phyloP scores from a whole-genome alignment of 2,329 filamentous ascomycete species.

The Claviceps quebecensis region DNA sequence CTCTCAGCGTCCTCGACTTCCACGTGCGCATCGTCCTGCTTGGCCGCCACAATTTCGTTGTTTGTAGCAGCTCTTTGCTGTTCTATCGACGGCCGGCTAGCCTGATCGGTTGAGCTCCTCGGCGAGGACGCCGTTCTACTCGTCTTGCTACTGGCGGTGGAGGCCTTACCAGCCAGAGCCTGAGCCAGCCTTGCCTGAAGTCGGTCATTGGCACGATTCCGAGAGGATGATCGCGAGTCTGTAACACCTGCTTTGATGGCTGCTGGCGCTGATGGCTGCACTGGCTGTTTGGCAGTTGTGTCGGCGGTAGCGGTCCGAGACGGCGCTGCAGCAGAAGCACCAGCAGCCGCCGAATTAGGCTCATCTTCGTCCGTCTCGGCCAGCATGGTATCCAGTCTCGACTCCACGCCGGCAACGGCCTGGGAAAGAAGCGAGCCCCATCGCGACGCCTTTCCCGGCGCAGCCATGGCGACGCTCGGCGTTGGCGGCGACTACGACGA shows the following conservation, averaged over 20 bases:
- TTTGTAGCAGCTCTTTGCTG: constrained; percentile 15
- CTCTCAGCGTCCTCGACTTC: not conserved
- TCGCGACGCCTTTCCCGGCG: constrained; percentile 36
- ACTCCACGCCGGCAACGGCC: constrained; percentile 88
- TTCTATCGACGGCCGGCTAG: constrained; percentile 15
- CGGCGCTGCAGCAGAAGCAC: not conserved
- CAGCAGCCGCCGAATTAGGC: constrained; percentile 10
- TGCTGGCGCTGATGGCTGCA: constrained; percentile 13
- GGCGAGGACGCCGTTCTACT: constrained; percentile 27
- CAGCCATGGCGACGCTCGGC: constrained; percentile 27
- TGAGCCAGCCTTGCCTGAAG: constrained; percentile 82
- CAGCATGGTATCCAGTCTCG: constrained; percentile 79
- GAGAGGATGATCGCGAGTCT: constrained; percentile 51
- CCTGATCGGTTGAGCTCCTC: constrained; percentile 23
- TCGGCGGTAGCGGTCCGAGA: not conserved
- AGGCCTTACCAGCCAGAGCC: constrained; percentile 61
- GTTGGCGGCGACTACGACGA: not conserved
- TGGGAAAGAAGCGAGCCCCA: constrained; percentile 77
- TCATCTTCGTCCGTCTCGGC: constrained; percentile 53
- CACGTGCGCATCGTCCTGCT: not conserved
- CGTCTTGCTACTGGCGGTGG: constrained; percentile 20
- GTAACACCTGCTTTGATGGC: constrained; percentile 15
- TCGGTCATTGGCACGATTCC: constrained; percentile 56
- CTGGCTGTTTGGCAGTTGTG: constrained; percentile 10
- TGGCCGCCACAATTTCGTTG: constrained; percentile 6